These are phyloP conservation scores for Coemansia erecta DNA, from an alignment of 192 early-diverging fungal species.

Conservation along the genomic window DNA sequence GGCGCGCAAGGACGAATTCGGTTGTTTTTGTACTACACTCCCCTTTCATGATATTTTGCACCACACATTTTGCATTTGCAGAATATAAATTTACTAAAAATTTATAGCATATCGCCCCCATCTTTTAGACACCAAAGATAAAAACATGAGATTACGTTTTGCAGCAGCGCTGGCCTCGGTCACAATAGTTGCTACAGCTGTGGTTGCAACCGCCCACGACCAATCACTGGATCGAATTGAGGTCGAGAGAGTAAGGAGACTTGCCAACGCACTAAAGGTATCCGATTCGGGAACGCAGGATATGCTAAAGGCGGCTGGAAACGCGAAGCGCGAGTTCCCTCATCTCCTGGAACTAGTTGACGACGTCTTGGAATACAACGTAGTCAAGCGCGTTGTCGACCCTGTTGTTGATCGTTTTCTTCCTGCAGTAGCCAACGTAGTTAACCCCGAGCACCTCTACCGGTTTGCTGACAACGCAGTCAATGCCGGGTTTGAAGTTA, in stretches of 20 bases:
- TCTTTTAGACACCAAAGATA: no score
- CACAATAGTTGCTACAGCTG: conserved; percentile 4
- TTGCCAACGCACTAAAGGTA: conserved; percentile 49
- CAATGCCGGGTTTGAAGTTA: conserved; percentile 49
- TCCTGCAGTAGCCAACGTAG: conserved; percentile 38
- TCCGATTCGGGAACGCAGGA: conserved; percentile 48
- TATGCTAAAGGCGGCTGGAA: conserved; percentile 42
- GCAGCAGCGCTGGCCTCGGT: background rate
- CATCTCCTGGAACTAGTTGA: conserved; percentile 48
- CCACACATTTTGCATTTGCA: no score
- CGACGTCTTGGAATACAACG: conserved; percentile 39
- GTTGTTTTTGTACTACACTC: no score
- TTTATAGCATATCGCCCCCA: background rate
- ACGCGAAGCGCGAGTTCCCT: conserved; percentile 50
- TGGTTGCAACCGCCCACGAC: conserved; percentile 1
- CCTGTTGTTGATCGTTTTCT: conserved; percentile 50
- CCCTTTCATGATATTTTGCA: no score
- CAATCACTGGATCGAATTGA: conserved; percentile 39
- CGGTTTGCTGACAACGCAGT: conserved; percentile 49
- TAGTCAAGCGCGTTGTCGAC: conserved; percentile 49
- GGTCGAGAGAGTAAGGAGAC: conserved; percentile 40
- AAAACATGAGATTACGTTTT: conserved; percentile 10
- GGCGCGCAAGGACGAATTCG: no score
- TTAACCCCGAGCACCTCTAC: conserved; percentile 50
- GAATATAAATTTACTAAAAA: conserved; percentile 8